Base-by-base conservation (phyloP, 805 yeast genomes). In the Saturnispora zaruensis region DNA sequence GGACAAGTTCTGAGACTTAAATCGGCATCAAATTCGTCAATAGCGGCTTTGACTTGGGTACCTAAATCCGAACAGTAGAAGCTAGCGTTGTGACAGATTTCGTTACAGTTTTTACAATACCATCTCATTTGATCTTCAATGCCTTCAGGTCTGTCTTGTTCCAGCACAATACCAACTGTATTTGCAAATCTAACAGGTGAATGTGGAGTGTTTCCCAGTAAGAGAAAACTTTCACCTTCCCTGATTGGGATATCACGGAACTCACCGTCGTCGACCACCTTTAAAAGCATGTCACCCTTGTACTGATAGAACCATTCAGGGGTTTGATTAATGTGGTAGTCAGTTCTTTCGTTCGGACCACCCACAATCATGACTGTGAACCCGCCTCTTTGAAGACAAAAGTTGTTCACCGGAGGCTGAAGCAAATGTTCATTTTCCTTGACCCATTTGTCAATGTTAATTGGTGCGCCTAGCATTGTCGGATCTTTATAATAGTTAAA, bases 311-410 rank as follows among this genome's bases (percentile, higher is more conserved):
- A 90, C 78, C 88, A 90, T 61, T 90, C 97, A 0, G 97, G 96
- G 0, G 97, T 90, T 59, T 87, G 95, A 62, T 90, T 90, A 45
- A 90, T 78, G 61, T 90, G 97, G 63, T 87, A 90, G 63, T 90
- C 97, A 0, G 96, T 89, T 51, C 97, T 74, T 60, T 83, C 95
- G 64, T 90, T 90, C 3, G 97, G 97, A 0, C 97, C 97, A 14
- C 97, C 97, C 1, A 90, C 95, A 46, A 89, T 81, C 96, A 90
- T 90, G 34, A 89, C 88, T 0, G 96, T 89, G 64, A 85, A 86
- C 0, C 96, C 96, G 5, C 95, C 96, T 44, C 89, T 73, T 66
- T 90, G 96, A 26, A 90, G 77, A 61, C 96, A 88, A 68, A 69
- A 90, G 63, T 90, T 90, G 66, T 88, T 88, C 32, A 90, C 96